These are phyloP conservation scores for Yarrowia sp. DNA, from an alignment of 805 yeast species.

Conservation along the genomic window DNA sequence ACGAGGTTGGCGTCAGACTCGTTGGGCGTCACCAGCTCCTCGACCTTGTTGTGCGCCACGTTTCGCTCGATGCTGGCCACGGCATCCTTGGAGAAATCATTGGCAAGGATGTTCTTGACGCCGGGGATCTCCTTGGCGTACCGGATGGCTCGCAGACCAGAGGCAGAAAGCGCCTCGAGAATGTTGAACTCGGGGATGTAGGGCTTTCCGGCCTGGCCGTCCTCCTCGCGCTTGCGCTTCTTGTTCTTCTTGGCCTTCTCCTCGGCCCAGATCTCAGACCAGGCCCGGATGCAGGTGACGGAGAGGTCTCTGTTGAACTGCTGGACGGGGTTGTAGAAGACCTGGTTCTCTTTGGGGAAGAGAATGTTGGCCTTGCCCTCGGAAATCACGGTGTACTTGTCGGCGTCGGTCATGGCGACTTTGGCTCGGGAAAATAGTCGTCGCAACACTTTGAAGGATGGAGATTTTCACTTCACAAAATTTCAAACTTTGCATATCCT, in stretches of 20 bases:
- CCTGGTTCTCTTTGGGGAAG: slow-evolving; percentile 76
- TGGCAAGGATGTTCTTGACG: slow-evolving; percentile 74
- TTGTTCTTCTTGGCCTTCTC: slow-evolving; percentile 35
- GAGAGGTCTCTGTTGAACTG: slow-evolving; percentile 94
- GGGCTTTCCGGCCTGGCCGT: slow-evolving; percentile 37
- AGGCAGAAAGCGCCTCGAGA: slow-evolving; percentile 89
- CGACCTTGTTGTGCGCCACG: slow-evolving; percentile 62
- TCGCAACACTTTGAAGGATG: slow-evolving; percentile 14
- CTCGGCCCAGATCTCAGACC: slow-evolving; percentile 62
- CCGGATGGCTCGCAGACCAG: slow-evolving; percentile 90
- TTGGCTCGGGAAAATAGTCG: slow-evolving; percentile 15
- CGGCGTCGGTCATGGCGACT: slow-evolving; percentile 24
- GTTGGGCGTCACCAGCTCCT: slow-evolving; percentile 58
- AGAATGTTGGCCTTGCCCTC: slow-evolving; percentile 87
- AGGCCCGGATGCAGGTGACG: slow-evolving; percentile 79
- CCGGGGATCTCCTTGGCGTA: slow-evolving; percentile 88
- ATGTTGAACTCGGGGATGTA: slow-evolving; percentile 52
- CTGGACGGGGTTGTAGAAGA: slow-evolving; percentile 94
- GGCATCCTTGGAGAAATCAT: slow-evolving; percentile 83
- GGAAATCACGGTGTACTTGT: slow-evolving; percentile 34
- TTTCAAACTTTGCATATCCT: not conserved
- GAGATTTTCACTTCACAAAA: slow-evolving; percentile 1
- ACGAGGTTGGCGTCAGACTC: slow-evolving; percentile 88
- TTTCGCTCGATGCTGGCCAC: slow-evolving; percentile 76
- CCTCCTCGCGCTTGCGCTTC: slow-evolving; percentile 29